These are phyloP conservation scores for Microbotryum lychnidis-dioicae DNA, from an alignment of 1,284 basidiomycete species.

Conservation along the genomic window DNA sequence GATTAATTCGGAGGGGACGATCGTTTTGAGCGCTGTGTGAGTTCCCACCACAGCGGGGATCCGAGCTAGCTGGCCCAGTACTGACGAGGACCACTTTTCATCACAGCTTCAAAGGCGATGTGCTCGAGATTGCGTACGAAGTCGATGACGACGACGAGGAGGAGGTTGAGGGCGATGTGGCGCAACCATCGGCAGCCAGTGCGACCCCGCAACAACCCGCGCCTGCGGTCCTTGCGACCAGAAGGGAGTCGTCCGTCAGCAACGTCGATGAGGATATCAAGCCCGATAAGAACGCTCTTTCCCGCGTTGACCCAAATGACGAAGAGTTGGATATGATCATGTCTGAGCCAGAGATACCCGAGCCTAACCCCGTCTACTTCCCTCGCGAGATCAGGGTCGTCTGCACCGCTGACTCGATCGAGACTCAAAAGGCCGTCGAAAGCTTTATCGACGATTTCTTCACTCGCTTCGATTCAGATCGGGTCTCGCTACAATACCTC, in stretches of 20 bases:
- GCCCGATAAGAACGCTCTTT: neutral
- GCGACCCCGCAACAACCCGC: no score
- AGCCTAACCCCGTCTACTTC: slow-evolving; percentile 3
- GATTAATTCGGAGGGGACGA: slow-evolving; percentile 4
- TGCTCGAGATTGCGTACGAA: slow-evolving; percentile 5
- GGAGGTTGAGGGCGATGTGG: neutral
- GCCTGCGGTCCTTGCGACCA: no score
- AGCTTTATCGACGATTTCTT: slow-evolving; percentile 25
- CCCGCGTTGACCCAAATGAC: neutral
- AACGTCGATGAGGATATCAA: slow-evolving; percentile 1
- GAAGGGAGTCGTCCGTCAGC: no score
- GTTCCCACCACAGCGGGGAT: neutral
- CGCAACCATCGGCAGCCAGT: no score
- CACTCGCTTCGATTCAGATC: slow-evolving; percentile 18
- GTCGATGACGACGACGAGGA: neutral
- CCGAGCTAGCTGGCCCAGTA: neutral
- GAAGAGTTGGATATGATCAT: slow-evolving; percentile 7
- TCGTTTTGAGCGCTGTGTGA: slow-evolving; percentile 6
- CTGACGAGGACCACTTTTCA: neutral
- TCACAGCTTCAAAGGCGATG: slow-evolving; percentile 9
- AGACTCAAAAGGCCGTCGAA: slow-evolving; percentile 3
- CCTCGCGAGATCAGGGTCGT: slow-evolving; percentile 2
- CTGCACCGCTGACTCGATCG: slow-evolving; percentile 10
- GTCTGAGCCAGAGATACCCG: neutral
- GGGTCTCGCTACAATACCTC: slow-evolving; percentile 17